Base-by-base conservation (phyloP, 2,329 filamentous ascomycete genomes). In the Phaeophleospora eucalypticola region DNA sequence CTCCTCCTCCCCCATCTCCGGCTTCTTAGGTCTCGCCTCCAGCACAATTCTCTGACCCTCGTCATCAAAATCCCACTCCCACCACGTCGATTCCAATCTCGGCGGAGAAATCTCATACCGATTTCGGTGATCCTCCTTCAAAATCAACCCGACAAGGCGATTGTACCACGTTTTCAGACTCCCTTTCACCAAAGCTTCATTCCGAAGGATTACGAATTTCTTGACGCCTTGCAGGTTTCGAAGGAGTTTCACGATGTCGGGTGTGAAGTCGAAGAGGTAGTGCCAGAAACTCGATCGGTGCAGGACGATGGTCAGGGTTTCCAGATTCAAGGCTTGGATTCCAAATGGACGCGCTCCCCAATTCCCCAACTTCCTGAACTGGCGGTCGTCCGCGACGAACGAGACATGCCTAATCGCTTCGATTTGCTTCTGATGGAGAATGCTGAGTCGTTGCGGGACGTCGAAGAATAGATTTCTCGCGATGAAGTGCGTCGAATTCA, bases 101-200 rank as follows among this genome's bases (percentile, higher is more conserved):
- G 63, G 60, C 2, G 62, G 63, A 8, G 39, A 43, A 1, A 56
- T 61, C 41, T 67, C 65, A 48, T 70, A 72, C 34, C 69, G 56
- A 41, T 70, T 61, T 12, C 61, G 58, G 49, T 71, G 68, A 51
- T 73, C 70, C 18, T 64, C 59, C 43, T 70, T 70, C 49, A 72
- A 48, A 4, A 72, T 60, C 15, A 65, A 50, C 1, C 66, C 67
- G n/a, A 71, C 47, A 0, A 73, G 53, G 1, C 61, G 54, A 38
- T 68, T 66, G 36, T 60, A 67, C 67, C 68, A 70, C 8, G 60
- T 64, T 36, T 63, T 62, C 43, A 71, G 66, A 34, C 55, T 57
- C 1, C 65, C 64, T 42, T 68, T 68, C 33, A 69, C 61, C n/a
- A 53, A 53, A 2, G 66, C 65, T 1, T 48, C 48, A 46, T 68